Conservation (phyloP, 805 yeast genomes). For the Isabelozyma heimii region DNA sequence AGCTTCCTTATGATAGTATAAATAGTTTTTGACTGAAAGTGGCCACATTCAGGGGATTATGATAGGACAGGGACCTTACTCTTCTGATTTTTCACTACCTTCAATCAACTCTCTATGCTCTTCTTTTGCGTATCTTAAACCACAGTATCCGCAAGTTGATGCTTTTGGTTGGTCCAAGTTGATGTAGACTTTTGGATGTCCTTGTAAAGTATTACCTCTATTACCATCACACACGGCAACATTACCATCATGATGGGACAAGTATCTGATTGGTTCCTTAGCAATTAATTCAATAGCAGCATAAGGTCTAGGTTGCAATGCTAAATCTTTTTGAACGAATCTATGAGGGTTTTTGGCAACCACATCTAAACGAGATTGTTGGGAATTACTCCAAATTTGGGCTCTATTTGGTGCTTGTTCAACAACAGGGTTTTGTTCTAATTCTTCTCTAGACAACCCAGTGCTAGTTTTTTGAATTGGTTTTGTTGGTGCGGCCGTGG, state of each 20-base stretch:
- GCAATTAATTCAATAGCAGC: constrained; percentile 85
- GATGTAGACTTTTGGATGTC: constrained; percentile 82
- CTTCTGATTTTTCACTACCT: constrained; percentile 4
- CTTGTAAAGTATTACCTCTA: constrained; percentile 62
- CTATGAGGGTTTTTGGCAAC: constrained; percentile 52
- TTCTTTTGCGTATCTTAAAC: constrained; percentile 60
- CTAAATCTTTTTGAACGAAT: constrained; percentile 68
- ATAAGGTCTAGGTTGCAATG: constrained; percentile 70
- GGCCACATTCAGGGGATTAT: too few relatives aligned
- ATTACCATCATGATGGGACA: constrained; percentile 46
- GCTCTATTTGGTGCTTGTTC: constrained; percentile 77
- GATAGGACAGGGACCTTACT: not conserved
- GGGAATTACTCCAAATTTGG: constrained; percentile 69
- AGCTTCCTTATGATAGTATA: too few relatives aligned
- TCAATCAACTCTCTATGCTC: constrained; percentile 44
- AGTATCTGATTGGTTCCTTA: constrained; percentile 64
- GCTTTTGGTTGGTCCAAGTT: constrained; percentile 76
- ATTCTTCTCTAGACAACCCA: constrained; percentile 22
- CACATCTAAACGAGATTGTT: constrained; percentile 57
- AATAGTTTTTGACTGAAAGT: too few relatives aligned
- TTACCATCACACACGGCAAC: constrained; percentile 85
- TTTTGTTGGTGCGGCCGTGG: not conserved
- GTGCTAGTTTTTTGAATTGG: constrained; percentile 6
- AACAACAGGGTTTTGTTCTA: constrained; percentile 17
- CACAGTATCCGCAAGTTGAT: constrained; percentile 79